Evolutionary conservation across 352 stramenopile species (phyloP), one percentile per base, ranked within the genome.

Genomic region (Globisporangium cystogenes): DNA sequence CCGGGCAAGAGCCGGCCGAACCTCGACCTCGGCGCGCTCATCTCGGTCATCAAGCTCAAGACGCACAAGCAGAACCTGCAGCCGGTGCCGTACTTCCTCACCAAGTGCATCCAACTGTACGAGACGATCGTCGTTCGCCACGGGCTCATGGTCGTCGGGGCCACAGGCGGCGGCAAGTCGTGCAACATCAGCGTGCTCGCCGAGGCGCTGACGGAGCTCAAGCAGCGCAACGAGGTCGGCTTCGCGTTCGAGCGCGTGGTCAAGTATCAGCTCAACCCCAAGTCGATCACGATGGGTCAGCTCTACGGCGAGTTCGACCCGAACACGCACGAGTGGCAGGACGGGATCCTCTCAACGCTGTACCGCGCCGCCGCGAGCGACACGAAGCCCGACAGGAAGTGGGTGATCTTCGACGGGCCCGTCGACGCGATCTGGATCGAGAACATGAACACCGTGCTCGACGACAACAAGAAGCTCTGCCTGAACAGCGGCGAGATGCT

Each of bases 401-500:
- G 92, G 92, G 87, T 98, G 43, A 90, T 98, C 41, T 98, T 98
- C 60, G 93, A 98, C 53, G 93, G 93, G 0, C 93, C 93, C 0
- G 93, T 98, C 1, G 93, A 98, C 69, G 89, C 93, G 1, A 96
- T 98, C 60, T 98, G 93, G 93, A 98, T 98, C 65, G 93, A 98
- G 63, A 97, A 97, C 65, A 98, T 98, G 93, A 98, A 98, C 70
- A 98, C 93, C 0, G 93, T 98, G 40, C 77, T 98, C 16, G 93
- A 98, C 50, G 92, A 98, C 59, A 98, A 98, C 74, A 98, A 98
- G 65, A 97, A 97, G 57, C 65, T 98, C 1, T 98, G 90, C 51
- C 65, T 98, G 3, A 96, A 96, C 47, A 96, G 77, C 51, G 94
- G 94, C 4, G 93, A 98, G 68, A 97, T 97, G 65, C 71, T 98